A percentile compares a stretch with the other conserved stretches of the same genome.
phyloP scores from a whole-genome alignment of 257 asterid species.

The Euphrasia confusa region DNA sequence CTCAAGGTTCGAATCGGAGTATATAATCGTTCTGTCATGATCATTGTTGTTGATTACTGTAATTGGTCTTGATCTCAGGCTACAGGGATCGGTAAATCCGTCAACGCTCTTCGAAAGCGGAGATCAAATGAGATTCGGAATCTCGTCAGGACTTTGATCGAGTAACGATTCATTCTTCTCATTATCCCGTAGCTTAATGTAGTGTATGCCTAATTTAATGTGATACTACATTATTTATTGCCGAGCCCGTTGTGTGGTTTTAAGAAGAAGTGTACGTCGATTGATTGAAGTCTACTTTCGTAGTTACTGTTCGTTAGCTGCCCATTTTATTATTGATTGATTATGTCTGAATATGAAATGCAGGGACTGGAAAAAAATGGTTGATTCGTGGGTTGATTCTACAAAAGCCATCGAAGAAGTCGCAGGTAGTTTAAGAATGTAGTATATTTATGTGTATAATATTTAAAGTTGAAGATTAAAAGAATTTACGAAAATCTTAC shows the following conservation, averaged over 20 bases:
- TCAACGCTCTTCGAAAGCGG: conserved; percentile 45
- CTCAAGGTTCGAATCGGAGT: conserved; percentile 50
- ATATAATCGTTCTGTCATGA: background rate
- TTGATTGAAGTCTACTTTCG: background rate
- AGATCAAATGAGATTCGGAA: conserved; percentile 43
- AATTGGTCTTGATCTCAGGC: conserved; percentile 36
- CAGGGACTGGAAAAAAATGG: conserved; percentile 80
- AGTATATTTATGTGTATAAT: background rate
- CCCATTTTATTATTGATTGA: background rate
- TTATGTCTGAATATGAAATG: conserved; percentile 26
- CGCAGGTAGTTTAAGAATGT: conserved; percentile 35
- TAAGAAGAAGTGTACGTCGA: background rate
- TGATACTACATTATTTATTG: background rate
- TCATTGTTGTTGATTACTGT: background rate
- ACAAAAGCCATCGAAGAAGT: conserved; percentile 32
- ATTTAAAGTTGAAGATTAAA: conserved; percentile 9
- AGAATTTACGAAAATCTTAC: conserved; percentile 10
- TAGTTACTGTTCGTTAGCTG: background rate
- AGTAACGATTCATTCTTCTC: conserved; percentile 33
- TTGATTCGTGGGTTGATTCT: conserved; percentile 63
- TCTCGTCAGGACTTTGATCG: conserved; percentile 37
- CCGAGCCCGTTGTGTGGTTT: conserved; percentile 21
- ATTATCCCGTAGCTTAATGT: conserved; percentile 16
- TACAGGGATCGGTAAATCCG: conserved; percentile 57
- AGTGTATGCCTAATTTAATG: conserved; percentile 1